Base-by-base conservation (phyloP, 805 yeast genomes). In the Debaryomyces maramus region DNA sequence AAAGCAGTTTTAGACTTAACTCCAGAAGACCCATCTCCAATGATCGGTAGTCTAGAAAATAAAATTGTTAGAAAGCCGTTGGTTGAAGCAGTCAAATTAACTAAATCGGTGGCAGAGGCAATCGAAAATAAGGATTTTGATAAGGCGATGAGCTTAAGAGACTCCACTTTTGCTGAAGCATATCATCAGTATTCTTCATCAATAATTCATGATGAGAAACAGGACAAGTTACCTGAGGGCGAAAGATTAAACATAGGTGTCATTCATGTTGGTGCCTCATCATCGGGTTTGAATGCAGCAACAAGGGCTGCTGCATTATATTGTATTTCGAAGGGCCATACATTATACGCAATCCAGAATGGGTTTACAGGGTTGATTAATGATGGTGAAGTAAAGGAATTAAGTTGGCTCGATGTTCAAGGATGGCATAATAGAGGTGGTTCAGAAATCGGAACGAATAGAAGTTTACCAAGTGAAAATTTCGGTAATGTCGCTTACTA, bases 371-470 rank as follows among this genome's bases (percentile, higher is more conserved):
- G 95, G 14, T 67, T 85, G 46, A 75, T 80, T 13, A 68, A 80
- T 52, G 80, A 80, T 45, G 90, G 80, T 37, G 63, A 77, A 29
- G 78, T 85, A 32, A 72, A 74, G 47, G 69, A 78, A 29, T 67
- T 85, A 43, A 59, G 71, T 19, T 85, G 91, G 91, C 55, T 81
- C 35, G 83, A 80, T 32, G 78, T 85, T 51, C 82, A 81, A 49
- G 81, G 80, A 21, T 85, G 91, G 90, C 78, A 80, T 50, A 73
- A 78, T 32, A 61, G 70, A 38, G 95, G 95, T 60, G 95, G 95
- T 40, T 81, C 88, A 7, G 91, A 84, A 62, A 72, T 85, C 35
- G 95, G 95, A 53, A 85, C 95, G 30, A 85, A 85, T 66, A 72
- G 93, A 61, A 63, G 76, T 18, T 74, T 84, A 9, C 90, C 91